A percentile compares a stretch with the other conserved stretches of the same genome.
Conservation (phyloP, 2,329 filamentous ascomycete species). For the Xylariaceae sp. region DNA sequence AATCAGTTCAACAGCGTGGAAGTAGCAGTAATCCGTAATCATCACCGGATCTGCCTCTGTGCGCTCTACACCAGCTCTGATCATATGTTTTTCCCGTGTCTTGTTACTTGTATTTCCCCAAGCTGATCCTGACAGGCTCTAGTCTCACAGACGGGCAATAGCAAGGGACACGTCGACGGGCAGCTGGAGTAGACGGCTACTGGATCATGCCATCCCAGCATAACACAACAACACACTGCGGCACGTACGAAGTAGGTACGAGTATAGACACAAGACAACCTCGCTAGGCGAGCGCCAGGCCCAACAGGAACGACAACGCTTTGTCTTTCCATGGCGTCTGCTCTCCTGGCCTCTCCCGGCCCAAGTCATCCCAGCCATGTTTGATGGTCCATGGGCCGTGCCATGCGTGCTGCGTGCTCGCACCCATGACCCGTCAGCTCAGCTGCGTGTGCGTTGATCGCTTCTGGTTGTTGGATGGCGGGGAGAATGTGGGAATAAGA, state of each 20-base stretch:
- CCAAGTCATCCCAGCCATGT: background rate
- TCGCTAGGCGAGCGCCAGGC: background rate
- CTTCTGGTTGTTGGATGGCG: conserved; percentile 4
- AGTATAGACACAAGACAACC: too few species aligned
- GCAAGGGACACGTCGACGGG: conserved; percentile 15
- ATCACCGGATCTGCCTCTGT: background rate
- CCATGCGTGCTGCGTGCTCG: background rate
- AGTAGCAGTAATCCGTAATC: too few species aligned
- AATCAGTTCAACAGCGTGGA: background rate
- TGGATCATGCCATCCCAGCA: conserved; percentile 16
- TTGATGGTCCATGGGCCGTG: background rate
- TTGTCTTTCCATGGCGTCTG: too few species aligned
- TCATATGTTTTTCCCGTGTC: conserved; percentile 15
- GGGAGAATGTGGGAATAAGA: background rate
- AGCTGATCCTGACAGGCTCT: conserved; percentile 6
- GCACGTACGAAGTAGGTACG: conserved; percentile 4
- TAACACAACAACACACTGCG: conserved; percentile 16
- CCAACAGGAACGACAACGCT: background rate
- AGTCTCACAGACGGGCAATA: conserved; percentile 15
- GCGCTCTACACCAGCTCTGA: background rate
- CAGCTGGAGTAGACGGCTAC: conserved; percentile 13
- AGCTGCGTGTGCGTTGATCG: conserved; percentile 17
- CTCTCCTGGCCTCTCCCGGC: background rate
- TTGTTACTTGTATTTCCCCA: conserved; percentile 10
- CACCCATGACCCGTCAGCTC: conserved; percentile 11